Percentiles rank a stretch among this genome's conserved stretches.
Conservation (phyloP, 2,329 filamentous ascomycete genomes). For the Cercospora nicotianae region DNA sequence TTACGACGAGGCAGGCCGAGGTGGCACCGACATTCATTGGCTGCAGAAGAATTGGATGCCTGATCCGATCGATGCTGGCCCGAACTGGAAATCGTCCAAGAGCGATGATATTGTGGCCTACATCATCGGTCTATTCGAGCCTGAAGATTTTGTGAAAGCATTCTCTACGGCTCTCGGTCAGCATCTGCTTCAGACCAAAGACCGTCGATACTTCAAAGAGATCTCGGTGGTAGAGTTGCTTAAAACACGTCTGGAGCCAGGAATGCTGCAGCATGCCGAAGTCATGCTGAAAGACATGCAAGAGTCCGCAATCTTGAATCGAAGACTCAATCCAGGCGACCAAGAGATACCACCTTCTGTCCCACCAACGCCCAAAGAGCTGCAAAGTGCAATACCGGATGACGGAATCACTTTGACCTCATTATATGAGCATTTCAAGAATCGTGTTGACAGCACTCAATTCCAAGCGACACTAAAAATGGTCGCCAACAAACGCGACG, state of each 20-base stretch:
- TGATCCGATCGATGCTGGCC: conserved; percentile 87
- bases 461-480: conserved; percentile 33
- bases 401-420: conserved; percentile 40
- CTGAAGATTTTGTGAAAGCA: conserved; percentile 93
- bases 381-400: conserved; percentile 39
- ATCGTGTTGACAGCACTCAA: conserved; percentile 31
- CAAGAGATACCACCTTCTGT: conserved; percentile 18
- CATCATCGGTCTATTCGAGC: conserved; percentile 82
- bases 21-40: conserved; percentile 56
- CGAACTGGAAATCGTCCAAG: conserved; percentile 83
- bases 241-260: conserved; percentile 84
- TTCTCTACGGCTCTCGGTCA: conserved; percentile 88
- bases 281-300: conserved; percentile 95
- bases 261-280: conserved; percentile 84
- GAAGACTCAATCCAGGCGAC: conserved; percentile 35
- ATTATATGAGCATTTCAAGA: conserved; percentile 33
- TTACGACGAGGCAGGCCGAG: conserved; percentile 60
- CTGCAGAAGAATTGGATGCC: conserved; percentile 92
- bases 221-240: conserved; percentile 80
- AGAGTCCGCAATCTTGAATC: conserved; percentile 69
- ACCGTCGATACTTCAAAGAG: conserved; percentile 70
- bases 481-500: conserved; percentile 32
- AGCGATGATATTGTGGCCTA: conserved; percentile 90
- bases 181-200: conserved; percentile 66
- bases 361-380: conserved; percentile 34